These are phyloP conservation scores for Mycena galericulata DNA, from an alignment of 768 basidiomycete genomes.

Conservation along the genomic window DNA sequence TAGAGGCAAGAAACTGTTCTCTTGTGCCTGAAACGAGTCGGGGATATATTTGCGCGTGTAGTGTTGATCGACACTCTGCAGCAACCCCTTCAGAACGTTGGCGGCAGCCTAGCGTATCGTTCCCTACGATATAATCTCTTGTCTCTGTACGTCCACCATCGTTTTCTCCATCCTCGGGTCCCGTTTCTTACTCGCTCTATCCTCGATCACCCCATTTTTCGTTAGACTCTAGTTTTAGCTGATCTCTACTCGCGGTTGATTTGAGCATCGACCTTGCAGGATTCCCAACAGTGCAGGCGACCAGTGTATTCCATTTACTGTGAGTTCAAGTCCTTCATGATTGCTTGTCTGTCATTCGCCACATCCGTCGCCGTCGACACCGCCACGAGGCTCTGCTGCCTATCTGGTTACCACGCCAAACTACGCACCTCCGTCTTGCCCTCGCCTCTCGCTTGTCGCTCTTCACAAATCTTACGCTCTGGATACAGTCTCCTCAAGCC, in stretches of 20 bases:
- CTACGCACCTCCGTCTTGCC: neutral
- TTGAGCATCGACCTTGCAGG: slow-evolving; percentile 46
- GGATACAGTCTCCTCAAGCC: slow-evolving; percentile 23
- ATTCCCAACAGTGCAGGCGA: slow-evolving; percentile 36
- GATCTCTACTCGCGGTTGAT: slow-evolving; percentile 42
- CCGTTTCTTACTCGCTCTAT: slow-evolving; percentile 30
- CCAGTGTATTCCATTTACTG: slow-evolving; percentile 36
- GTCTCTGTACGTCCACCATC: slow-evolving; percentile 36
- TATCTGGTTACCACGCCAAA: slow-evolving; percentile 38
- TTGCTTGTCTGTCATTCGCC: slow-evolving; percentile 29
- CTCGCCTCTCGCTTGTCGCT: neutral
- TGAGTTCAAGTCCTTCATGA: slow-evolving; percentile 37
- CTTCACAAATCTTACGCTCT: slow-evolving; percentile 21
- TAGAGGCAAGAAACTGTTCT: neutral
- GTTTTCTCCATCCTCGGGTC: neutral
- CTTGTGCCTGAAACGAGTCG: slow-evolving; percentile 15
- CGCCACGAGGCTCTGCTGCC: slow-evolving; percentile 59
- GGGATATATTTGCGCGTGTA: slow-evolving; percentile 49
- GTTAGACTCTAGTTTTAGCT: slow-evolving; percentile 40
- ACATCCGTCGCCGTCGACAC: slow-evolving; percentile 33
- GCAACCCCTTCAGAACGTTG: slow-evolving; percentile 49
- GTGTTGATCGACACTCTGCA: slow-evolving; percentile 54
- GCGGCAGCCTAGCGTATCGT: slow-evolving; percentile 50
- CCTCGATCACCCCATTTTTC: slow-evolving; percentile 14
- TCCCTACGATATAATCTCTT: slow-evolving; percentile 32